phyloP scores from a whole-genome alignment of 805 yeast species.

The Alloascoidea africana region DNA sequence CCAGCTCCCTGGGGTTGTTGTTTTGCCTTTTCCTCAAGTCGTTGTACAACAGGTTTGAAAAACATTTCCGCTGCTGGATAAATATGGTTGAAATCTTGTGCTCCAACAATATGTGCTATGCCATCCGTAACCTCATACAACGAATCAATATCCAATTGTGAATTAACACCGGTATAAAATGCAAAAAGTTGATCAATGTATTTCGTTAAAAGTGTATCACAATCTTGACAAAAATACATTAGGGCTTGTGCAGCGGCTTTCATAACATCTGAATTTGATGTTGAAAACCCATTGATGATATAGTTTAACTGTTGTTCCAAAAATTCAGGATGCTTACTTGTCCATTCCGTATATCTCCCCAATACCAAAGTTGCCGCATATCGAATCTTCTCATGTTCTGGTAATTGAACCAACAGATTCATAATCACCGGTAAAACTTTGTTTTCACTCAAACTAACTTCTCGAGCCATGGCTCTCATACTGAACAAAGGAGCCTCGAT shows the following conservation, averaged over 20 bases:
- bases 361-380: constrained; percentile 87
- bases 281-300: constrained; percentile 59
- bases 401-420: constrained; percentile 51
- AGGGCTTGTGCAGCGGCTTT: constrained; percentile 88
- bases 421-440: constrained; percentile 60
- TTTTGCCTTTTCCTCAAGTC: constrained; percentile 9
- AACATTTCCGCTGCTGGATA: constrained; percentile 44
- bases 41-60: constrained; percentile 44
- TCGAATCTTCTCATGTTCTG: constrained; percentile 75
- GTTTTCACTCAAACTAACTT: constrained; percentile 54
- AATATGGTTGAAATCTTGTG: constrained; percentile 34
- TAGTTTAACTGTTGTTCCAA: constrained; percentile 74
- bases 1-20: constrained; percentile 13
- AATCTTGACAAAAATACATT: constrained; percentile 90
- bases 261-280: constrained; percentile 31
- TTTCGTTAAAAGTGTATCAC: constrained; percentile 46
- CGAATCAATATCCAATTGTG: constrained; percentile 47
- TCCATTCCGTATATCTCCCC: constrained; percentile 97
- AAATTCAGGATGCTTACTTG: constrained; percentile 68
- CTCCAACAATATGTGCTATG: constrained; percentile 63
- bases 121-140: constrained; percentile 79
- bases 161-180: constrained; percentile 46
- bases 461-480: constrained; percentile 90
- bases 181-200: constrained; percentile 62
- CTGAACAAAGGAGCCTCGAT: constrained; percentile 84